Percentiles rank a stretch among this genome's conserved stretches.
Evolutionary conservation across 208 protist species (phyloP).

Genomic region (Trypanosoma scelopori): DNA sequence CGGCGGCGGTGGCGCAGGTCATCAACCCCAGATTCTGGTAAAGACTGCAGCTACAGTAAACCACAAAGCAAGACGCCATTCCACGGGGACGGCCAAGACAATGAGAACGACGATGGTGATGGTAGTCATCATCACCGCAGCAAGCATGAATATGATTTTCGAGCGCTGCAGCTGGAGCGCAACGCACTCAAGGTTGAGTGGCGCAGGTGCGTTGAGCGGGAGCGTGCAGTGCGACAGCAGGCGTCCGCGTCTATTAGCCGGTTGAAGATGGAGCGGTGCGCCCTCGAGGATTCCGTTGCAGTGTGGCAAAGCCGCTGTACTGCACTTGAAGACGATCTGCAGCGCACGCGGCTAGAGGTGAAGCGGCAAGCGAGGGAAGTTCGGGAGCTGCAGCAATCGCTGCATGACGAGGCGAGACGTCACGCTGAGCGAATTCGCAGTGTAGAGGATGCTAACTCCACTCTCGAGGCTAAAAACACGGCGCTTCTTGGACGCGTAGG

Average conservation of each 20-base stretch:
- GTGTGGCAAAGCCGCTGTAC: slow-evolving; percentile 3
- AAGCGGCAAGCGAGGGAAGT: slow-evolving; percentile 15
- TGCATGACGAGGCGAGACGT: slow-evolving; percentile 3
- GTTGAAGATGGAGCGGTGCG: slow-evolving; percentile 8
- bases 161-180: slow-evolving; percentile 18
- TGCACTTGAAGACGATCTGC: slow-evolving; percentile 3
- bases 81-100: slow-evolving; percentile 19
- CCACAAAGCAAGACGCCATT: neutral
- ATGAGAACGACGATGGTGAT: slow-evolving; percentile 3
- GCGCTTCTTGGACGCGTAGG: neutral
- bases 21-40: slow-evolving; percentile 3
- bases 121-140: neutral
- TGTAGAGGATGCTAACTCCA: slow-evolving; percentile 13
- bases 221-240: slow-evolving; percentile 17
- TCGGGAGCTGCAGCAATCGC: neutral
- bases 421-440: slow-evolving; percentile 4
- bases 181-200: slow-evolving; percentile 19
- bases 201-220: slow-evolving; percentile 20
- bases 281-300: neutral
- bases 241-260: neutral
- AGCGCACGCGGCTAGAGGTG: slow-evolving; percentile 12
- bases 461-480: neutral
- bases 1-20: slow-evolving; percentile 17
- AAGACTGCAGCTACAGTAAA: slow-evolving; percentile 2
- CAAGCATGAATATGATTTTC: slow-evolving; percentile 5